Percentiles rank a stretch among this genome's conserved stretches.
Conservation (phyloP, 495 filamentous ascomycete genomes). For the Aspergillus steynii region DNA sequence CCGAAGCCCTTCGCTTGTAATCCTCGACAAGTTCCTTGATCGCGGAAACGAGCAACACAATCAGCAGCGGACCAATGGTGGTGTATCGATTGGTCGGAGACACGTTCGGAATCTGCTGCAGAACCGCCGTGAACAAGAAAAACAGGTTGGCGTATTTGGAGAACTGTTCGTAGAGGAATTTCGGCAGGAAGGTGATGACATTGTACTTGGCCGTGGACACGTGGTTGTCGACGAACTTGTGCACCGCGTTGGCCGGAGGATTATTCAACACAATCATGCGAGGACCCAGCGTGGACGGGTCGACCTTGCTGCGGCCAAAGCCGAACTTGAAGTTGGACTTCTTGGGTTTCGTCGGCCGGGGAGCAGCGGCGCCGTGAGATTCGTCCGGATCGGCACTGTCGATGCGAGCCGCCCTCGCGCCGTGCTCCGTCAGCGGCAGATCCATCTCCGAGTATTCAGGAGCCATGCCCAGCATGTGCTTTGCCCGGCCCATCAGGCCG, state of each 20-base stretch:
- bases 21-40: slow-evolving; percentile 95
- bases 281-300: slow-evolving; percentile 88
- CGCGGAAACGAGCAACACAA: slow-evolving; percentile 90
- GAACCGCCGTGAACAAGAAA: slow-evolving; percentile 94
- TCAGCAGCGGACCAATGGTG: slow-evolving; percentile 87
- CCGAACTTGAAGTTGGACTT: slow-evolving; percentile 87
- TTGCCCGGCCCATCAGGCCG: slow-evolving; percentile 80
- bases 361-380: slow-evolving; percentile 23
- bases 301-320: slow-evolving; percentile 81
- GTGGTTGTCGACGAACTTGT: slow-evolving; percentile 94
- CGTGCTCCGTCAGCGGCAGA: slow-evolving; percentile 82
- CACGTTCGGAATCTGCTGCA: slow-evolving; percentile 95
- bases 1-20: slow-evolving; percentile 83
- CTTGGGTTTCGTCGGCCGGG: slow-evolving; percentile 59
- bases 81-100: slow-evolving; percentile 95
- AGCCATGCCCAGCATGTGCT: slow-evolving; percentile 88
- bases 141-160: slow-evolving; percentile 99
- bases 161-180: slow-evolving; percentile 98
- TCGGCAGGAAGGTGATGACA: slow-evolving; percentile 88
- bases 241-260: slow-evolving; percentile 82
- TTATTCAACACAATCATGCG: slow-evolving; percentile 97
- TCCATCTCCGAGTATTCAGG: slow-evolving; percentile 98
- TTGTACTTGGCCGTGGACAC: slow-evolving; percentile 99
- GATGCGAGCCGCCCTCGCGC: slow-evolving; percentile 49
- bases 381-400: slow-evolving; percentile 36